A percentile compares a stretch with the other conserved stretches of the same genome.
These are phyloP conservation scores for Beauveria scarabaeidicola DNA, from an alignment of 2,329 filamentous ascomycete genomes.

Conservation along the genomic window DNA sequence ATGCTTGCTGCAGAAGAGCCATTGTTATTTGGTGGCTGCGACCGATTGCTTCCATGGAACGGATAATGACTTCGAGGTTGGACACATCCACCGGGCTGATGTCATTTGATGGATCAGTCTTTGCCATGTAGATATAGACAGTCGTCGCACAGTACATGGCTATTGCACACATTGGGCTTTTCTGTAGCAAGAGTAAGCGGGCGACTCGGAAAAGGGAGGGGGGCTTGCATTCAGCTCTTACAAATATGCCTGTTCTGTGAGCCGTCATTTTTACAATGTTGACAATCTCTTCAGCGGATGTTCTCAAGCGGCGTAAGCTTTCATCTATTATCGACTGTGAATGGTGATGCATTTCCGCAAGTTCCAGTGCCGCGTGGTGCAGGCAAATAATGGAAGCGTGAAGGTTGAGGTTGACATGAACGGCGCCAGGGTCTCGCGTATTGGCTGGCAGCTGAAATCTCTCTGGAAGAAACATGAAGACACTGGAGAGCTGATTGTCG, in stretches of 20 bases:
- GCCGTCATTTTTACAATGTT: constrained; percentile 73
- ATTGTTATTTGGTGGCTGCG: constrained; percentile 67
- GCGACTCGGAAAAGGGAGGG: not conserved
- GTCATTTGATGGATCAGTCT: constrained; percentile 52
- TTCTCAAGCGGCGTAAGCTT: constrained; percentile 64
- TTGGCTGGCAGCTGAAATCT: constrained; percentile 63
- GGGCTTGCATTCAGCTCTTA: constrained; percentile 36
- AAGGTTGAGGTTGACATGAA: constrained; percentile 81
- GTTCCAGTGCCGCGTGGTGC: constrained; percentile 81
- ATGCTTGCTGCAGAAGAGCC: constrained; percentile 76
- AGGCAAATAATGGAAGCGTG: constrained; percentile 83
- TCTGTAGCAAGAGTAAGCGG: constrained; percentile 16
- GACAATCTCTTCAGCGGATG: constrained; percentile 76
- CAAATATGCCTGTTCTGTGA: constrained; percentile 57
- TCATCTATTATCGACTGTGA: constrained; percentile 56
- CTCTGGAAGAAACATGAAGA: constrained; percentile 70
- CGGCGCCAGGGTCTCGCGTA: constrained; percentile 59
- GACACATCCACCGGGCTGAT: constrained; percentile 38
- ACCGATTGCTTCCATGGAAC: constrained; percentile 69
- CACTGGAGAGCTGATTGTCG: constrained; percentile 71
- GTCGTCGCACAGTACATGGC: constrained; percentile 79
- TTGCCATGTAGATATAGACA: constrained; percentile 74
- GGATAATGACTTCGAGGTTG: constrained; percentile 66
- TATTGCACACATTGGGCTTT: constrained; percentile 46
- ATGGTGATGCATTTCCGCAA: constrained; percentile 64